Conservation (phyloP, 805 yeast species). For the Candida easanensis region DNA sequence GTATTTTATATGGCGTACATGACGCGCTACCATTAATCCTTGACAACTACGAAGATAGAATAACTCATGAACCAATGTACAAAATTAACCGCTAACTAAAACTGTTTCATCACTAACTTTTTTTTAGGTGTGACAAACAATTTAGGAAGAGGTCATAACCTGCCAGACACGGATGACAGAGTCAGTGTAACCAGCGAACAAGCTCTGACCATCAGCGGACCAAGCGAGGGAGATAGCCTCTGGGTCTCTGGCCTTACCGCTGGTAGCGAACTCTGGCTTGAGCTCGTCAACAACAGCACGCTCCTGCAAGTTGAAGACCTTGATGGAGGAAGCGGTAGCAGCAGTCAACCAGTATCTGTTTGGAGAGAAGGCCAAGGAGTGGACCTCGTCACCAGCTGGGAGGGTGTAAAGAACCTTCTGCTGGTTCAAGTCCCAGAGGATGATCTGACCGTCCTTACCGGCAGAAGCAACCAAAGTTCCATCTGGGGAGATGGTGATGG, state of each 20-base stretch:
- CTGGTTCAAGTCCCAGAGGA: slow-evolving; percentile 95
- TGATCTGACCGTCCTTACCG: slow-evolving; percentile 98
- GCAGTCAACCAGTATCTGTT: slow-evolving; percentile 99
- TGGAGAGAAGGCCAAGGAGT: slow-evolving; percentile 99
- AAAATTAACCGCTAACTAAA: slow-evolving; percentile 4
- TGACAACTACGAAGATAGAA: too few species aligned
- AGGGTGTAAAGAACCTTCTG: slow-evolving; percentile 88
- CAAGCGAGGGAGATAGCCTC: slow-evolving; percentile 97
- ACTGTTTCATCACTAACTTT: not conserved
- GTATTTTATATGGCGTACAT: too few species aligned
- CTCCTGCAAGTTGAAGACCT: slow-evolving; percentile 97
- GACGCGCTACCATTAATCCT: too few species aligned
- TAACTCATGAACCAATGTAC: slow-evolving; percentile 8
- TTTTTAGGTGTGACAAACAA: slow-evolving; percentile 2
- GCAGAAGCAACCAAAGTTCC: slow-evolving; percentile 99
- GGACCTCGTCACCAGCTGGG: slow-evolving; percentile 93
- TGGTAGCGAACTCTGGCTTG: slow-evolving; percentile 94
- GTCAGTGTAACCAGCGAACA: slow-evolving; percentile 99
- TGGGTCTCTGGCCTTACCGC: slow-evolving; percentile 91
- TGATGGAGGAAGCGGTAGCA: slow-evolving; percentile 97
- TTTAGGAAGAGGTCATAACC: slow-evolving; percentile 74
- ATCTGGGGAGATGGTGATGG: slow-evolving; percentile 98
- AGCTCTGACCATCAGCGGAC: slow-evolving; percentile 99
- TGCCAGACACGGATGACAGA: slow-evolving; percentile 99
- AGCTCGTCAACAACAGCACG: slow-evolving; percentile 93